phyloP scores from a whole-genome alignment of 805 yeast genomes.

The Suhomyces prunicola region DNA sequence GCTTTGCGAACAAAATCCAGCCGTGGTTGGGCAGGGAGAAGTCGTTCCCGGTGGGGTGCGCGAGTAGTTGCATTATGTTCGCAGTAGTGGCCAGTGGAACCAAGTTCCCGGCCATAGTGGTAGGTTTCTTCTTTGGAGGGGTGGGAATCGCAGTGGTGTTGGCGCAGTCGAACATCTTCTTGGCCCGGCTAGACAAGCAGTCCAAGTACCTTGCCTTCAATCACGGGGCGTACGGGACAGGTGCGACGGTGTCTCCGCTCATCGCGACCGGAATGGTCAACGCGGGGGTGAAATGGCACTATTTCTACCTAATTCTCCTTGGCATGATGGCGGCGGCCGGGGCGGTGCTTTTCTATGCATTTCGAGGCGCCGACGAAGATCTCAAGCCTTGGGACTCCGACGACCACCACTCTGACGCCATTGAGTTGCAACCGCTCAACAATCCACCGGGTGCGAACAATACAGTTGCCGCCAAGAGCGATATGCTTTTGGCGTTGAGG shows the following conservation, averaged over 20 bases:
- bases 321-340: slow-evolving; percentile 35
- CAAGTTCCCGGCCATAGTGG: slow-evolving; percentile 45
- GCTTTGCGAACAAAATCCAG: slow-evolving; percentile 45
- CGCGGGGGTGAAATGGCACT: slow-evolving; percentile 51
- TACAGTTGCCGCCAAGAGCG: slow-evolving; percentile 11
- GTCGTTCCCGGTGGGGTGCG: slow-evolving; percentile 38
- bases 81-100: slow-evolving; percentile 48
- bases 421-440: background rate
- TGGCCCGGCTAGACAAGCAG: slow-evolving; percentile 48
- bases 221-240: slow-evolving; percentile 71
- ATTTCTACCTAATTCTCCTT: slow-evolving; percentile 48
- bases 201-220: slow-evolving; percentile 57
- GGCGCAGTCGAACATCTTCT: slow-evolving; percentile 51
- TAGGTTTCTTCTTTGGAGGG: slow-evolving; percentile 58
- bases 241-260: slow-evolving; percentile 69
- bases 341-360: slow-evolving; percentile 39
- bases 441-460: background rate
- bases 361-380: slow-evolving; percentile 48
- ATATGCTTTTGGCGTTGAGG: slow-evolving; percentile 38
- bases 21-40: slow-evolving; percentile 38
- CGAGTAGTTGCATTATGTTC: slow-evolving; percentile 38
- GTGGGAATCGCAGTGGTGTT: slow-evolving; percentile 49
- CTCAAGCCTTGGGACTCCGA: slow-evolving; percentile 33
- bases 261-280: slow-evolving; percentile 55
- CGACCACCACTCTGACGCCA: background rate